Evolutionary conservation across 768 basidiomycete genomes (phyloP), one percentile per base, ranked within the genome.

Genomic region (Lentinula lateritia): DNA sequence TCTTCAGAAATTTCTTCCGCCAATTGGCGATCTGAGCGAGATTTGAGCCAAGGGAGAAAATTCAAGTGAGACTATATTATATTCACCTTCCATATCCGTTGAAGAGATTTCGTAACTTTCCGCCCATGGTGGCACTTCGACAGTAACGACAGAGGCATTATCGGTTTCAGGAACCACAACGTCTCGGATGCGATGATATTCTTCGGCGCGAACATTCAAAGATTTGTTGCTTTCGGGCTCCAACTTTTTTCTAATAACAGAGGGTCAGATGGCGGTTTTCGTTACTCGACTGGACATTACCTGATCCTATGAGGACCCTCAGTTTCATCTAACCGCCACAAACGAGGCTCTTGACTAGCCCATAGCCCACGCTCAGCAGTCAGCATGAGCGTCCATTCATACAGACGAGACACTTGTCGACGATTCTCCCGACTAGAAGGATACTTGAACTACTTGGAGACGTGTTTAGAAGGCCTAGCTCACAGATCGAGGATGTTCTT

Each of bases 271-370:
- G 41, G 38, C 38, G 38, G 4, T 39, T 39, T 9, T 8, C 9
- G 38, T 13, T 39, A 39, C 9, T 9, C 9, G 7, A 13, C 9
- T 8, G 13, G 5, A 39, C 5, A 39, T 39, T 66, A 93, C 93
- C 94, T 79, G 58, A 92, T 89, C 52, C 94, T 84, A 66, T 91
- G 82, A 1, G 93, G 94, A 0, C 94, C 95, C 68, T 97, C 95
- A 1, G 93, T 95, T 67, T 95, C 94, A 64, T 96, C 95, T 50
- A 96, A 73, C 36, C 88, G 77, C 95, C 95, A 96, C 10, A 81
- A 66, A 23, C 75, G 74, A 2, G 68, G 74, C 43, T 76, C 77
- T 15, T 79, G 71, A 48, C 82, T 79, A 1, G 87, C 85, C 94
- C 95, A 96, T 12, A 96, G 69, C 0, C 93, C 93, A 20, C 91